These are phyloP conservation scores for Afroboletus lepidellus DNA, from an alignment of 1,284 basidiomycete species.

Conservation along the genomic window DNA sequence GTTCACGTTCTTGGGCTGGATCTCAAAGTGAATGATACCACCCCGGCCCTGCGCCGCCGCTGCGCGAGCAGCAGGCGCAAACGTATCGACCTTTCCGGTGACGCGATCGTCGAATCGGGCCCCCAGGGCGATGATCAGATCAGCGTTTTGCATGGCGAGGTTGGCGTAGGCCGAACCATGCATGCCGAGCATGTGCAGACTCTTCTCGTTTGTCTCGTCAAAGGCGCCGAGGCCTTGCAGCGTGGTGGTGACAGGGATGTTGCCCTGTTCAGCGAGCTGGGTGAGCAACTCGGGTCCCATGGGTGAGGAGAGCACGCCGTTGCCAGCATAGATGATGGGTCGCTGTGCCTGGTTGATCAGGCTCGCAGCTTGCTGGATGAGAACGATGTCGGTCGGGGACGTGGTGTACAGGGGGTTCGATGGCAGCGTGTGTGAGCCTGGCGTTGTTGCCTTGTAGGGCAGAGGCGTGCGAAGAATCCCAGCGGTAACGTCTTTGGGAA, in stretches of 20 bases:
- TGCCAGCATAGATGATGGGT: conserved; percentile 93
- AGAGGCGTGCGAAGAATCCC: conserved; percentile 85
- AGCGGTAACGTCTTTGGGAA: conserved; percentile 97
- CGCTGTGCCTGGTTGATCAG: conserved; percentile 91
- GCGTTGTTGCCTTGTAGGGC: conserved; percentile 86
- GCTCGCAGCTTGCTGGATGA: conserved; percentile 82
- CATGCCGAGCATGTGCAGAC: conserved; percentile 99
- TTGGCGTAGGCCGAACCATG: conserved; percentile 98
- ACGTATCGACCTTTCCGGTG: conserved; percentile 87
- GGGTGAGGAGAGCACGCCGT: conserved; percentile 84
- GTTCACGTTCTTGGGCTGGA: conserved; percentile 98
- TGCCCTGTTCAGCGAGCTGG: conserved; percentile 79
- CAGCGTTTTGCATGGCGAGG: conserved; percentile 95
- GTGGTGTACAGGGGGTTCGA: conserved; percentile 65
- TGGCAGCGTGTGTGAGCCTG: conserved; percentile 78
- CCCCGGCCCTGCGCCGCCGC: conserved; percentile 87
- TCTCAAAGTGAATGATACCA: conserved; percentile 99
- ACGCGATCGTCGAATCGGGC: conserved; percentile 98
- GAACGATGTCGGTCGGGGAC: conserved; percentile 59
- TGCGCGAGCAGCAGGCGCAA: conserved; percentile 87
- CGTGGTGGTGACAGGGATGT: conserved; percentile 97
- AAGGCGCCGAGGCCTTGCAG: conserved; percentile 94
- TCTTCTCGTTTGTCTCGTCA: conserved; percentile 86
- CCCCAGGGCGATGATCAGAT: conserved; percentile 96
- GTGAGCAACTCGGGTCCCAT: conserved; percentile 84